Evolutionary conservation across 306 rosid genomes (phyloP), one percentile per base, ranked within the genome.

Genomic region (Malus fusca): DNA sequence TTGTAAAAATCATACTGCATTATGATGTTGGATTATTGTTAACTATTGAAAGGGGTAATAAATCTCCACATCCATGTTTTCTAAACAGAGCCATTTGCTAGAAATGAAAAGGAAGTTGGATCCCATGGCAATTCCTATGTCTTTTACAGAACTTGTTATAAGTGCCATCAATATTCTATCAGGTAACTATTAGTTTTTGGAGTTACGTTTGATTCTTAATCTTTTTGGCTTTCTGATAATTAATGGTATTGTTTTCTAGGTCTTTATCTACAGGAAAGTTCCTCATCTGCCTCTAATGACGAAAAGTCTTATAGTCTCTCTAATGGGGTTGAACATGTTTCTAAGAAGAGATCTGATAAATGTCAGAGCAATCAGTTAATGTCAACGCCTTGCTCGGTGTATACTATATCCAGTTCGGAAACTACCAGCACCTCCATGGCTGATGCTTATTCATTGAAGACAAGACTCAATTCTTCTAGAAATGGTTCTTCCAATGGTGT

Each of bases 81-180:
- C 75, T 77, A 79, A 76, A 55, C 83, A 96, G 99, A 80, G 79
- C 83, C 97, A 96, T 88, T 88, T 96, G 85, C 98, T 96, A 83
- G 87, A 78, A 82, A 86, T 96, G 92, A 92, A 88, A 88, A 71
- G 89, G 64, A 92, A 78, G 51, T 76, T 73, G 75, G 80, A 73
- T 73, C 77, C 81, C 73, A 80, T 17, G 40, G 85, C 87, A 74
- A 70, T 77, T 66, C 79, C 85, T 7, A 17, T 83, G 58, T 87
- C 88, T 63, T 92, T 92, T 71, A 82, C 93, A 2, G 89, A 88
- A 88, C 86, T 92, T 82, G 79, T 90, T 69, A 81, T 92, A 81
- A 69, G 84, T 48, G 76, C 88, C 88, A 89, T 89, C 79, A 96
- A 87, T 77, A 83, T 88, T 78, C 96, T 96, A 58, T 96, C 99